Base-by-base conservation (phyloP, 208 protist genomes). In the Balamuthia mandrillaris region DNA sequence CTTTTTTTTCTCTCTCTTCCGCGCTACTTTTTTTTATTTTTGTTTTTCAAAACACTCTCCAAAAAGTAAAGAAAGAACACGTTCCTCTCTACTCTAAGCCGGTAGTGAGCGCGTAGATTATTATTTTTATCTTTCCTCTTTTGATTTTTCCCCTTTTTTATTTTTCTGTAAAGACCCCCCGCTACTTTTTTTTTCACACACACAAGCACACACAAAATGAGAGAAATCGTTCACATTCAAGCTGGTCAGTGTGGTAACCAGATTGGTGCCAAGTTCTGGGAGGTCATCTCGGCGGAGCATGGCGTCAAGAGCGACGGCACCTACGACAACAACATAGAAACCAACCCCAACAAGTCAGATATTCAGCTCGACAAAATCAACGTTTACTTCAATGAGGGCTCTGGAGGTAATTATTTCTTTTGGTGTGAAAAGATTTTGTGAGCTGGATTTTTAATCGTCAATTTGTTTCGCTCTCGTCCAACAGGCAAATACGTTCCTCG, bases 361-460 rank as follows among this genome's bases (percentile, higher is more conserved):
- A 89, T 98, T 12, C 97, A 99, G 92, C 90, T 99, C n/a, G 98
- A 99, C 92, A 90, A 96, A 86, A 97, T 99, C 89, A 98, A 98
- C 91, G 97, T 99, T 65, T 99, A 99, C 94, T 99, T 94, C 91
- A 98, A 98, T 85, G 97, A 99, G 93, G 96, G 94, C 93, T 90
- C 31, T 91, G 92, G 51, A 92, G 93, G 6, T 56, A 58, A 14
- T 91, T 86, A 29, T 84, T 91, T 16, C n/a, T 52, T 52, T 79
- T 70, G n/a, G 24, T 35, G 18, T 18, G 44, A 70, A 45, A 70
- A 35, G 61, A 21, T 21, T 60, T 18, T 18, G 29, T 35, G 49
- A 56, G 49, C 49, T 56, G 18, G 18, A 56, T 56, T 10, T 4
- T 44, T 54, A n/a, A 18, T 2, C 29, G 29, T 0, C 31, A 4